Evolutionary conservation across 768 basidiomycete species (phyloP), one percentile per base, ranked within the genome.

Genomic region (Amanita inopinata): DNA sequence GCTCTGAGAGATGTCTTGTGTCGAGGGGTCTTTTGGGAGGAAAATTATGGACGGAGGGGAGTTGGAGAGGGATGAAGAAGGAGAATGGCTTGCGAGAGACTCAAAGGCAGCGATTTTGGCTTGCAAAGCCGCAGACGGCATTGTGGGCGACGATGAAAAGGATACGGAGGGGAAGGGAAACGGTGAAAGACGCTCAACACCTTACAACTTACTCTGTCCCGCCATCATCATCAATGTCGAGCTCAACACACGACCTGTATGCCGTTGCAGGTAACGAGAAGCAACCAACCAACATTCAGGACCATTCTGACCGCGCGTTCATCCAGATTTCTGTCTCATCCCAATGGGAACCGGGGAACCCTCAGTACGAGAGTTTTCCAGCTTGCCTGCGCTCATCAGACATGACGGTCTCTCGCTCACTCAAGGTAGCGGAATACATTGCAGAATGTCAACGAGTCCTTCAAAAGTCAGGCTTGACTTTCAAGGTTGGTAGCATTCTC

Each of bases 401-500:
- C 37, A 8, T 18, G 17, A 38, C 31, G 40, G 38, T 49, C 35
- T 45, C 22, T 25, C 38, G 33, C 45, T 25, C 40, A 23, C 23
- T 38, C 24, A 28, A 81, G 79, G 82, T 88, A 14, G 85, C 83
- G 7, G 74, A 80, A 56, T 76, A 88, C 51, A 72, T 89, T 46
- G 84, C 85, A 28, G 74, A 89, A 60, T 91, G 88, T 49, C 86
- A 89, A 27, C 68, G 80, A 18, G 70, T 96, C 6, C 76, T 98
- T 31, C 78, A 85, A 54, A 79, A 80, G 59, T 81, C 83, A 0
- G 91, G 91, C 4, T 65, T 98, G 36, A 77, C 73, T 43, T 94
- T 80, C 61, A 81, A 85, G 68, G 88, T 84, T 45, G 25, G 53
- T 43, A 24, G 14, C 36, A 31, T 37, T 40, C 25, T 18, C 10